Base-by-base conservation (phyloP, 208 protist species). In the Leishmania martiniquensis region DNA sequence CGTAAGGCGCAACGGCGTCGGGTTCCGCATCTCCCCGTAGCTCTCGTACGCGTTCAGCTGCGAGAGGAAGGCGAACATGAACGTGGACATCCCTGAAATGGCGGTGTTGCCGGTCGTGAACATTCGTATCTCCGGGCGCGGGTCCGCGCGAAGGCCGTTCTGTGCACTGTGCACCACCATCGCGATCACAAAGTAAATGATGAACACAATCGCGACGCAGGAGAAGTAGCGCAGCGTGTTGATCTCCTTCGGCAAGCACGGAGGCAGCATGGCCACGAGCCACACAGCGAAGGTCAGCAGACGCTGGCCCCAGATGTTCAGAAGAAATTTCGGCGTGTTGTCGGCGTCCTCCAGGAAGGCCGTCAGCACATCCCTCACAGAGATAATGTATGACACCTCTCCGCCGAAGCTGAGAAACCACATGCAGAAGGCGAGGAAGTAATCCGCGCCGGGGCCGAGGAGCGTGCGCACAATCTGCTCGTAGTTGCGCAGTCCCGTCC, bases 221-320 rank as follows among this genome's bases (percentile, higher is more conserved):
- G 92, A 95, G 55, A 92, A 71, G 73, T 91, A 82, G 25, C 94
- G 89, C 52, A 97, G 85, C 15, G 91, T 94, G 82, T 95, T 94
- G 78, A 97, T 93, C 75, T 90, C 85, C 82, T 92, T 91, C 1
- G 89, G 91, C 37, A 96, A 81, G 57, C 77, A 95, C 51, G 96
- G 77, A 42, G 94, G 91, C 54, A 94, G 77, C 85, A 97, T 97
- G 45, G 76, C 65, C 29, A 87, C 66, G 10, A 95, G 76, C 91
- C 90, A 96, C 37, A 96, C 78, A 17, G 82, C n/a, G 55, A 77
- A 75, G 0, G 84, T 86, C 45, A 96, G 82, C 25, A 94, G 55
- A 42, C 87, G 87, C 29, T 82, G 72, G n/a, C 91, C 89, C 57
- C 54, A 73, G 77, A 82, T 76, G 55, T 62, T 54, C 39, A 54